These are phyloP conservation scores for Leptodontidium sp. DNA, from an alignment of 2,329 filamentous ascomycete genomes.

Conservation along the genomic window DNA sequence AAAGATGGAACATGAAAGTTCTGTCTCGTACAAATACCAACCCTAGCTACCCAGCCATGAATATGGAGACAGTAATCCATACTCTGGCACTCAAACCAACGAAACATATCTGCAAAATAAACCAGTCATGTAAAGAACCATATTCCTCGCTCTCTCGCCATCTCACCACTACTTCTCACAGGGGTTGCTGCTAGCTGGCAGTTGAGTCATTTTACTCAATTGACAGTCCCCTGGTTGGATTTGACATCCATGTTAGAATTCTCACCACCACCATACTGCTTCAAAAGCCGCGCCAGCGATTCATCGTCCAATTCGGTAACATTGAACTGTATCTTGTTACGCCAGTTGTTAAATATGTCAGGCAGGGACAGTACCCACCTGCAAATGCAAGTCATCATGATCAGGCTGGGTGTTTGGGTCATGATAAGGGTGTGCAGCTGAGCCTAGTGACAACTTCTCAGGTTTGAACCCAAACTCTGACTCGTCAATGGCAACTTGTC, in stretches of 20 bases:
- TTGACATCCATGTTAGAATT: neutral
- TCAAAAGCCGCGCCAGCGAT: slow-evolving; percentile 3
- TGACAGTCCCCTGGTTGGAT: neutral
- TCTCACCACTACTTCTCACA: neutral
- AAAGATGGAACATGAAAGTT: slow-evolving; percentile 8
- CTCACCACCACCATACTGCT: slow-evolving; percentile 2
- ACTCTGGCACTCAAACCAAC: slow-evolving; percentile 18
- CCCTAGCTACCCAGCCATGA: slow-evolving; percentile 5
- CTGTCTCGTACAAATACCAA: slow-evolving; percentile 17
- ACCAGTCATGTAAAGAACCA: neutral
- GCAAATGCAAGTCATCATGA: neutral
- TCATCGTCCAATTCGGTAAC: slow-evolving; percentile 1
- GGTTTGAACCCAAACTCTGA: neutral
- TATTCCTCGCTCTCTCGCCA: neutral
- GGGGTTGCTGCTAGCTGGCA: neutral
- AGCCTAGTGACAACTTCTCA: neutral
- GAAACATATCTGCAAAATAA: slow-evolving; percentile 10
- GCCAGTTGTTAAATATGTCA: neutral
- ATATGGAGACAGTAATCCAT: slow-evolving; percentile 17
- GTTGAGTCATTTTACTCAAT: neutral
- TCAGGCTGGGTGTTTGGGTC: slow-evolving; percentile 9
- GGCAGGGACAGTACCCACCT: neutral
- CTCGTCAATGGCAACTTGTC: neutral
- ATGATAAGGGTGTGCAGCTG: no score
- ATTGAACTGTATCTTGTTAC: slow-evolving; percentile 8